phyloP scores from a whole-genome alignment of 805 yeast species.

The Starmerella sp. region DNA sequence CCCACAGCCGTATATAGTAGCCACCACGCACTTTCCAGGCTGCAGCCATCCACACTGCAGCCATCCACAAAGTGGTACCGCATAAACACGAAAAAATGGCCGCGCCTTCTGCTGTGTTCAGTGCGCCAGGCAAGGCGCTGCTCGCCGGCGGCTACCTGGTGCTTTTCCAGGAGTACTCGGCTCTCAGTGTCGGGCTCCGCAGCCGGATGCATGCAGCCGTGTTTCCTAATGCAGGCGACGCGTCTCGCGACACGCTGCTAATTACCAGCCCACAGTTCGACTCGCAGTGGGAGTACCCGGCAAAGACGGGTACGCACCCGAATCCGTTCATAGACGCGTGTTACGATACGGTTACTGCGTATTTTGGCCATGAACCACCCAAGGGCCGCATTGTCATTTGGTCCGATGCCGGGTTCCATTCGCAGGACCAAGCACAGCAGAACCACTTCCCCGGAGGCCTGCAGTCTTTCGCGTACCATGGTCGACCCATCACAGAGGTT shows the following conservation, averaged over 20 bases:
- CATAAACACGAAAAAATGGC: neutral
- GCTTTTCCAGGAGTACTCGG: conserved; percentile 58
- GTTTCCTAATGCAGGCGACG: conserved; percentile 24
- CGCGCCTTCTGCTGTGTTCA: conserved; percentile 38
- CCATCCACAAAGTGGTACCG: neutral
- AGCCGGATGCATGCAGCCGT: conserved; percentile 69
- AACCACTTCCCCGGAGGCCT: conserved; percentile 18
- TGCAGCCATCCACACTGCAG: neutral
- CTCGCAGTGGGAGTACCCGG: conserved; percentile 21
- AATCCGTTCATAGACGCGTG: conserved; percentile 74
- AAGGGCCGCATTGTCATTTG: conserved; percentile 45
- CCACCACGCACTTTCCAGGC: neutral
- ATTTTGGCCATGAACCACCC: conserved; percentile 32
- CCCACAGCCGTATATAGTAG: neutral
- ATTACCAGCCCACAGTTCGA: conserved; percentile 23
- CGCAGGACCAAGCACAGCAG: conserved; percentile 42
- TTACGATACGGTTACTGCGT: conserved; percentile 44
- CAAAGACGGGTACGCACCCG: conserved; percentile 11
- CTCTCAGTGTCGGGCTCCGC: conserved; percentile 78
- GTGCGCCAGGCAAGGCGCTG: conserved; percentile 94
- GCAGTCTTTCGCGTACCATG: conserved; percentile 47
- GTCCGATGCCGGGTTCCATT: conserved; percentile 84
- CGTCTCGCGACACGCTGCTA: conserved; percentile 14
- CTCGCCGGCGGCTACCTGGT: conserved; percentile 93
- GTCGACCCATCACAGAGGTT: conserved; percentile 49